These are phyloP conservation scores for Taphrina pruni DNA, from an alignment of 1,139 yeast species.

Conservation along the genomic window DNA sequence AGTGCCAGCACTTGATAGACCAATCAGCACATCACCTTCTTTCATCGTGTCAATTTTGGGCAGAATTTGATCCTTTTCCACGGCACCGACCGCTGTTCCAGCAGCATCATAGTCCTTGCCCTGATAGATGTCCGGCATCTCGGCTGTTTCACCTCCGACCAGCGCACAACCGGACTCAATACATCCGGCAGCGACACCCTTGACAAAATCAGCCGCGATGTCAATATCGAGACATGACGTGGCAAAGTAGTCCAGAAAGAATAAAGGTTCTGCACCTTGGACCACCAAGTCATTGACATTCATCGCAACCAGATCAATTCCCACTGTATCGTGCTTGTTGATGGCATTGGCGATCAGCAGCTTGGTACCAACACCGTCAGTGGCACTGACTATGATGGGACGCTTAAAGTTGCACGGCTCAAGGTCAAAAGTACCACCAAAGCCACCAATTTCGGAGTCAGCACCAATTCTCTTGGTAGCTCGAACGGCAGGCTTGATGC, in stretches of 20 bases:
- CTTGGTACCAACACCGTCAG: slow-evolving; percentile 99
- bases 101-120: slow-evolving; percentile 96
- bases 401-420: slow-evolving; percentile 82
- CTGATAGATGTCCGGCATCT: slow-evolving; percentile 99
- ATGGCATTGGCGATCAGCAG: slow-evolving; percentile 90
- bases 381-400: slow-evolving; percentile 91
- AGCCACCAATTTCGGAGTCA: slow-evolving; percentile 97
- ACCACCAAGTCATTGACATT: slow-evolving; percentile 96
- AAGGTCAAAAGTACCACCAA: slow-evolving; percentile 94
- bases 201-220: slow-evolving; percentile 85
- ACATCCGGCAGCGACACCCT: slow-evolving; percentile 97
- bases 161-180: slow-evolving; percentile 94
- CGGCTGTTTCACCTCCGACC: slow-evolving; percentile 99
- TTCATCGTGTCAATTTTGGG: slow-evolving; percentile 73
- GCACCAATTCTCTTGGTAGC: slow-evolving; percentile 97
- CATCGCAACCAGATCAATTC: slow-evolving; percentile 98
- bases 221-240: slow-evolving; percentile 86
- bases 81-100: slow-evolving; percentile 99
- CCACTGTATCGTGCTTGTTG: slow-evolving; percentile 90
- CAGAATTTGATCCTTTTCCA: slow-evolving; percentile 72
- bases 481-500: slow-evolving; percentile 86
- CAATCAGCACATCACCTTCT: slow-evolving; percentile 81
- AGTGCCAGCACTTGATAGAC: slow-evolving; percentile 86
- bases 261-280: slow-evolving; percentile 97
- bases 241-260: slow-evolving; percentile 95